phyloP scores from a whole-genome alignment of 495 filamentous ascomycete genomes.

The Coniosporium apollinis region DNA sequence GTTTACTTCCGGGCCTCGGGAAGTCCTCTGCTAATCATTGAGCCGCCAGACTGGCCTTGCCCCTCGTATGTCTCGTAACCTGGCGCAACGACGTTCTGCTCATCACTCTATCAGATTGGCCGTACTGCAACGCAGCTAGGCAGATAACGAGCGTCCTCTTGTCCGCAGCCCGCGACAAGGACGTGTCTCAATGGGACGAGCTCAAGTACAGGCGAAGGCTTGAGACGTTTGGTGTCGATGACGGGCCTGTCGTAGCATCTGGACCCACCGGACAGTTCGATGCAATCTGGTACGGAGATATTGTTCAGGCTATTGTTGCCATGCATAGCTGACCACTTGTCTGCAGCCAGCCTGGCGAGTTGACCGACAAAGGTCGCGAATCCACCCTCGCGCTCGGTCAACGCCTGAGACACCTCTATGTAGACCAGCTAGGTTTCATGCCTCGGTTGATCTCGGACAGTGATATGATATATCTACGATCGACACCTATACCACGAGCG shows the following conservation, averaged over 20 bases:
- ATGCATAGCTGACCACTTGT: neutral
- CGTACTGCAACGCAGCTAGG: conserved; percentile 68
- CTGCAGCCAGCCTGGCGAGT: conserved; percentile 55
- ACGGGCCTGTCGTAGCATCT: conserved; percentile 48
- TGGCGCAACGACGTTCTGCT: conserved; percentile 4
- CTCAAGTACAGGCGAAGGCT: conserved; percentile 65
- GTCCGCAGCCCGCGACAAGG: conserved; percentile 28
- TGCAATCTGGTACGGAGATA: conserved; percentile 42
- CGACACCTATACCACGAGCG: conserved; percentile 70
- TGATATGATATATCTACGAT: conserved; percentile 66
- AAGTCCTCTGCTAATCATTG: conserved; percentile 13
- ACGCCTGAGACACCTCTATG: conserved; percentile 67
- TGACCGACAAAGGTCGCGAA: conserved; percentile 74
- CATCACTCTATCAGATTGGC: conserved; percentile 48
- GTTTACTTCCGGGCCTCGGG: neutral
- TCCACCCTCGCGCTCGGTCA: conserved; percentile 69
- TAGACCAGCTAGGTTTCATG: conserved; percentile 76
- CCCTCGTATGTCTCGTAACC: conserved; percentile 34
- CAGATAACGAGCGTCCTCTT: conserved; percentile 57
- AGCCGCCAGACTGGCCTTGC: conserved; percentile 50
- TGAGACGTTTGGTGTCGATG: conserved; percentile 60
- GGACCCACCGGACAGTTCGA: conserved; percentile 57
- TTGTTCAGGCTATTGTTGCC: neutral
- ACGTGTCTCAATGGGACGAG: conserved; percentile 42
- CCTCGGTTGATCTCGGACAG: conserved; percentile 45